phyloP scores from a whole-genome alignment of 805 yeast genomes.

The Metschnikowia orientalis region DNA sequence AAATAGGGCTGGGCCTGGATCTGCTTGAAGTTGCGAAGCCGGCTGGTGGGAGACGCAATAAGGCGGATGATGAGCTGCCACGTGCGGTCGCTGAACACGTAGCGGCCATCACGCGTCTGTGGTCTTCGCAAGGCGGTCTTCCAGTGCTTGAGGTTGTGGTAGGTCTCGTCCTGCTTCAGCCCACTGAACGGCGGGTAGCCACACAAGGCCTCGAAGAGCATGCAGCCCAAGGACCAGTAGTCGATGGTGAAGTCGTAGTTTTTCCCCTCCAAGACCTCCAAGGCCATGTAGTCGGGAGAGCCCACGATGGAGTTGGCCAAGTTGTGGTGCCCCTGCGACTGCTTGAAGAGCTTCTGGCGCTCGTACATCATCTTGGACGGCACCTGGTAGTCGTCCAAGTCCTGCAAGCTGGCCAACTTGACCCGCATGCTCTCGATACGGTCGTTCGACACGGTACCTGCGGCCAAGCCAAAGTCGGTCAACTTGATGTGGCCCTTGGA shows the following conservation, averaged over 20 bases:
- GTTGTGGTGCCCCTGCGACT: slow-evolving; percentile 75
- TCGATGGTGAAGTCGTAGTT: slow-evolving; percentile 94
- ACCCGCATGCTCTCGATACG: slow-evolving; percentile 90
- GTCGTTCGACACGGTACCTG: slow-evolving; percentile 90
- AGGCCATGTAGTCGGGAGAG: slow-evolving; percentile 98
- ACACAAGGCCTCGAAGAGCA: slow-evolving; percentile 90
- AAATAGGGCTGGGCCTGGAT: slow-evolving; percentile 78
- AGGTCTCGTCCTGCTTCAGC: slow-evolving; percentile 88
- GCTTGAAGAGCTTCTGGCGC: slow-evolving; percentile 80
- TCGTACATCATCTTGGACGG: slow-evolving; percentile 75
- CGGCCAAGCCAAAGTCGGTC: slow-evolving; percentile 96
- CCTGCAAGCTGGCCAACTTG: slow-evolving; percentile 63
- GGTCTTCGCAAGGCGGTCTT: slow-evolving; percentile 84
- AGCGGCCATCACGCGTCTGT: slow-evolving; percentile 83
- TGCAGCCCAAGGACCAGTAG: slow-evolving; percentile 98
- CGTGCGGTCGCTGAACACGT: slow-evolving; percentile 91
- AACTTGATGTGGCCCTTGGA: slow-evolving; percentile 86
- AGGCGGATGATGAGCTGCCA: slow-evolving; percentile 82
- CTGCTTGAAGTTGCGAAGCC: slow-evolving; percentile 77
- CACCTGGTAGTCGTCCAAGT: slow-evolving; percentile 55
- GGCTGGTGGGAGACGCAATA: slow-evolving; percentile 71
- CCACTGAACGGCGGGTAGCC: slow-evolving; percentile 99
- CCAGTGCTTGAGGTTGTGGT: slow-evolving; percentile 91
- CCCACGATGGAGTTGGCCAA: slow-evolving; percentile 96
- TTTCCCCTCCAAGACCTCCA: slow-evolving; percentile 92